A percentile compares a stretch with the other conserved stretches of the same genome.
phyloP scores from a whole-genome alignment of 2,329 filamentous ascomycete genomes.

The Ophiocordyceps unilateralis region DNA sequence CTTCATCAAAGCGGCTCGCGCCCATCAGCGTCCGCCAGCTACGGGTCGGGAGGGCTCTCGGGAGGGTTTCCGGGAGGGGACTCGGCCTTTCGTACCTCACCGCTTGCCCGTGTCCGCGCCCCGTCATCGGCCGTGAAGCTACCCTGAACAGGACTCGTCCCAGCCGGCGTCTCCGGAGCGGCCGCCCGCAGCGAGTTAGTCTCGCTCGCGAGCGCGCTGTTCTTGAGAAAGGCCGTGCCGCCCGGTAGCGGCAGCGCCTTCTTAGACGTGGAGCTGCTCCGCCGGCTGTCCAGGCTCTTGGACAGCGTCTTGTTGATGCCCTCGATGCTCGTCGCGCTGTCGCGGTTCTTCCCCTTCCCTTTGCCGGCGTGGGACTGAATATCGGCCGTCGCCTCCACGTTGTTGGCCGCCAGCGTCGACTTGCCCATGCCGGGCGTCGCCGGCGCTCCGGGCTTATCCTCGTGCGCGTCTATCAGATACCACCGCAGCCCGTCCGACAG shows the following conservation, averaged over 20 bases:
- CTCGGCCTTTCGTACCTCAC: conserved; percentile 39
- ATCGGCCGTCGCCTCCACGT: conserved; percentile 71
- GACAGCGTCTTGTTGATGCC: conserved; percentile 63
- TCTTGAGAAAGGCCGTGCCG: conserved; percentile 26
- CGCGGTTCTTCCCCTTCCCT: conserved; percentile 25
- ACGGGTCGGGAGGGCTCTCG: too few relatives aligned
- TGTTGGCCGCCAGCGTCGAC: conserved; percentile 75
- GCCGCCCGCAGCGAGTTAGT: conserved; percentile 39
- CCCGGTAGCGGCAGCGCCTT: conserved; percentile 50
- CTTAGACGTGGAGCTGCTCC: conserved; percentile 74
- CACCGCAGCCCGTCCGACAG: conserved; percentile 86
- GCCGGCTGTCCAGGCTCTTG: conserved; percentile 78
- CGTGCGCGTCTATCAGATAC: conserved; percentile 86
- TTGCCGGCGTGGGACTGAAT: conserved; percentile 33
- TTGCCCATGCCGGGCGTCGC: conserved; percentile 86
- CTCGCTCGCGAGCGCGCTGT: conserved; percentile 37
- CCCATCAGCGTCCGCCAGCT: conserved; percentile 19
- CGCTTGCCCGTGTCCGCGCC: conserved; percentile 8
- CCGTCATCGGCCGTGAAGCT: conserved; percentile 9
- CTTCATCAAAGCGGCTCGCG: conserved; percentile 16
- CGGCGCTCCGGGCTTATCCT: conserved; percentile 83
- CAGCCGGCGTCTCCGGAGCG: conserved; percentile 22
- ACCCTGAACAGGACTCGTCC: conserved; percentile 22
- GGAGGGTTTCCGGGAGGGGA: conserved; percentile 34
- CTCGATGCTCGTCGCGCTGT: conserved; percentile 41